Base-by-base conservation (phyloP, 2,329 filamentous ascomycete genomes). In the Exophiala spinifera region DNA sequence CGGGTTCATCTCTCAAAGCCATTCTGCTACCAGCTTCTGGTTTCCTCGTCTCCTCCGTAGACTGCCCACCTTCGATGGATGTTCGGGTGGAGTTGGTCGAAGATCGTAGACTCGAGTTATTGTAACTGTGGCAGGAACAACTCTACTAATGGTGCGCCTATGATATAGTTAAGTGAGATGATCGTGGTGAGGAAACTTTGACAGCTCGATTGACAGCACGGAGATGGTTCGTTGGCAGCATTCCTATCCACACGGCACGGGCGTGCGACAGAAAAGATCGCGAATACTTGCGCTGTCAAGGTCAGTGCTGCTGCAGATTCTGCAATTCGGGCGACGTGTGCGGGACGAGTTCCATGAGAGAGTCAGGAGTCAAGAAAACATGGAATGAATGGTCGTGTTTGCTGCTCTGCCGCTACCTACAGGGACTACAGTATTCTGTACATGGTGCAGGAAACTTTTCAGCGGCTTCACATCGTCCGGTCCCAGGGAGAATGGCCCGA, bases 401-500 rank as follows among this genome's bases (percentile, higher is more conserved):
- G n/a, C 21, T 44, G 10, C 19, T 23, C 10, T 20, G n/a, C 21
- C 28, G 10, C 19, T 15, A 44, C 19, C 19, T 8, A 15, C 23
- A n/a, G n/a, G n/a, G 20, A 20, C 39, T 42, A 21, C 39, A 19
- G n/a, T 14, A 11, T 20, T 21, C 17, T 42, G 11, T 10, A 31
- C 8, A 31, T 10, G 10, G 6, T 11, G 3, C 23, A 25, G n/a
- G n/a, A n/a, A n/a, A n/a, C 23, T 25, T 25, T 31, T 10, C 28
- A 10, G 3, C 7, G 8, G 7, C 28, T 10, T 31, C 28, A 31
- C 8, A 10, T 31, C 28, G 28, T 10, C 28, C 10, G 7, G 28
- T 10, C 28, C 10, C 4, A 31, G 28, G 10, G 28, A 49, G 45
- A 54, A 49, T 37, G 25, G 48, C 48, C 48, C 39, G 36, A 55